Evolutionary conservation across 495 filamentous ascomycete genomes (phyloP).

Genomic region (Staphylotrichum tortipilum): DNA sequence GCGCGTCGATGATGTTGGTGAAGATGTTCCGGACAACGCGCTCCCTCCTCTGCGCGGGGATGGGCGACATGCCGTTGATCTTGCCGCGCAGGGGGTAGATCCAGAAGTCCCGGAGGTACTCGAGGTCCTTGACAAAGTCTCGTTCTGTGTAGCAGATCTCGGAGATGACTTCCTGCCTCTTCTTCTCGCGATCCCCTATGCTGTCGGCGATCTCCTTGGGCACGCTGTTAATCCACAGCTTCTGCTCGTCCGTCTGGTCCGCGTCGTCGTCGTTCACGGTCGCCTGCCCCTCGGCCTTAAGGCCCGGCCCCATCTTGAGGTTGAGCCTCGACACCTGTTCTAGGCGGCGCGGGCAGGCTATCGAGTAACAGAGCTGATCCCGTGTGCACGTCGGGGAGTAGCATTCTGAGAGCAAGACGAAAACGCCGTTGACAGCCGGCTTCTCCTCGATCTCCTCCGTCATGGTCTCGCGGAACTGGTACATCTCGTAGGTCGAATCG

Average conservation of each 20-base stretch:
- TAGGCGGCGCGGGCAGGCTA: conserved; percentile 87
- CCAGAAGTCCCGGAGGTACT: conserved; percentile 98
- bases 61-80: conserved; percentile 60
- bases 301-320: conserved; percentile 78
- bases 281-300: conserved; percentile 73
- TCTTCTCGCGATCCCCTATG: conserved; percentile 85
- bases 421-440: conserved; percentile 84
- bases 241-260: conserved; percentile 89
- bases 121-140: conserved; percentile 98
- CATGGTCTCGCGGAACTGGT: conserved; percentile 91
- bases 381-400: conserved; percentile 96
- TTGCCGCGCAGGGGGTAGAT: conserved; percentile 77
- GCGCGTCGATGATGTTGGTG: conserved; percentile 79
- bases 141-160: conserved; percentile 98
- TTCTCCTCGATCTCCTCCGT: conserved; percentile 72
- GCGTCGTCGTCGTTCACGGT: conserved; percentile 70
- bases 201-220: conserved; percentile 88
- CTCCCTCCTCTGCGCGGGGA: conserved; percentile 80
- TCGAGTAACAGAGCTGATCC: conserved; percentile 94
- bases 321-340: conserved; percentile 94
- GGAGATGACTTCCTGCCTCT: conserved; percentile 94
- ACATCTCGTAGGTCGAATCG: conserved; percentile 84
- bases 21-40: conserved; percentile 92
- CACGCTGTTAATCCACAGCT: conserved; percentile 98
- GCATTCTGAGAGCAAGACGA: conserved; percentile 91